phyloP scores from a whole-genome alignment of 1,284 basidiomycete genomes.

The Anthracocystis walkeri region DNA sequence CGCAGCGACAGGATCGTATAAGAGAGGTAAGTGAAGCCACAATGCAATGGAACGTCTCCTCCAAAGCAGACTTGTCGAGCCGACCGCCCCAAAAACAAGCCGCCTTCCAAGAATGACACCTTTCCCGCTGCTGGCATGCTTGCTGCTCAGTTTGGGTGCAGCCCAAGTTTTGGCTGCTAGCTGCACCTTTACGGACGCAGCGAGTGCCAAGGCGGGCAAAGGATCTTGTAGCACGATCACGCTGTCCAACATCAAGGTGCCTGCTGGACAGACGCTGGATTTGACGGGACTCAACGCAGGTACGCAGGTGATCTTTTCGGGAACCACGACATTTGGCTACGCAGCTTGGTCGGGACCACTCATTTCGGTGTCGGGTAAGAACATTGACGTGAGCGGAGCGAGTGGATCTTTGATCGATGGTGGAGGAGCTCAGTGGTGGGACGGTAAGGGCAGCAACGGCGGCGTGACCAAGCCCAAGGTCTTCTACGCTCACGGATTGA shows the following conservation, averaged over 20 bases:
- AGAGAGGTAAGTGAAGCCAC: background rate
- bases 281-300: constrained; percentile 22
- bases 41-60: background rate
- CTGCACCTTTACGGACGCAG: constrained; percentile 32
- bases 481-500: constrained; percentile 22
- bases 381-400: constrained; percentile 21
- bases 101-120: background rate
- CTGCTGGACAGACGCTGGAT: constrained; percentile 38
- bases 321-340: constrained; percentile 45
- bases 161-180: background rate
- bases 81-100: background rate
- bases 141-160: constrained; percentile 7
- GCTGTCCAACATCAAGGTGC: constrained; percentile 37
- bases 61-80: background rate
- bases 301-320: constrained; percentile 30
- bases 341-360: constrained; percentile 38
- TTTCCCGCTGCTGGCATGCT: background rate
- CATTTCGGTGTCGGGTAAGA: constrained; percentile 19
- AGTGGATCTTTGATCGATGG: constrained; percentile 16
- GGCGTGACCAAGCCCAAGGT: constrained; percentile 47
- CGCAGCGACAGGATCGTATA: background rate
- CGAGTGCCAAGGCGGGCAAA: constrained; percentile 21
- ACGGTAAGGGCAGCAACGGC: constrained; percentile 33
- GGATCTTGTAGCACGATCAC: constrained; percentile 33
- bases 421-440: constrained; percentile 37